Conservation (phyloP, 2,329 filamentous ascomycete genomes). For the Diplodia sapinea region DNA sequence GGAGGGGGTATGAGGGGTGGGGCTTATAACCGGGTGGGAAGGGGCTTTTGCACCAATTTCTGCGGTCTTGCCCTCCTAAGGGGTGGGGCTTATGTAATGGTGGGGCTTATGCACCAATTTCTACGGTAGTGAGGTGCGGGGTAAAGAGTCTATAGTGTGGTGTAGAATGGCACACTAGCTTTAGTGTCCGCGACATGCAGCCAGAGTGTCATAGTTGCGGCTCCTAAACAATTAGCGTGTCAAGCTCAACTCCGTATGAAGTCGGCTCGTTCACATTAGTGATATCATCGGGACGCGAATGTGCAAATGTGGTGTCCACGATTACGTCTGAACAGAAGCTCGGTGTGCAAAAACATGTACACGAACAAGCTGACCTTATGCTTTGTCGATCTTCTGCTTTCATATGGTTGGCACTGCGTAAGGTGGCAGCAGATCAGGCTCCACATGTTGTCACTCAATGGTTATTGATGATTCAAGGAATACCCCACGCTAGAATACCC, state of each 20-base stretch:
- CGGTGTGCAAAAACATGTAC: not conserved
- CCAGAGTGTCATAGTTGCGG: too few relatives aligned
- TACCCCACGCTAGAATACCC: not conserved
- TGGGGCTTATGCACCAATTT: too few relatives aligned
- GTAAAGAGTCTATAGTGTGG: not conserved
- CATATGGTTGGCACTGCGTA: not conserved
- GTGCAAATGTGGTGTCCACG: not conserved
- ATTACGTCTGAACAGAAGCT: not conserved
- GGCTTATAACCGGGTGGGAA: too few relatives aligned
- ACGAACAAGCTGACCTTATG: not conserved
- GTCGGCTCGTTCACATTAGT: not conserved
- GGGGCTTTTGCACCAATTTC: too few relatives aligned
- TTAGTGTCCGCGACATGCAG: slow-evolving; percentile 10
- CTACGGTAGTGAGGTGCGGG: not conserved
- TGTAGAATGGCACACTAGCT: slow-evolving; percentile 1
- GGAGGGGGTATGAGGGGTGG: too few relatives aligned
- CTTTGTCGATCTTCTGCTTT: not conserved
- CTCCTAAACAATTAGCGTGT: not conserved
- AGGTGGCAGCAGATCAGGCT: not conserved
- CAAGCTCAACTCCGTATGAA: not conserved
- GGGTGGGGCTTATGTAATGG: too few relatives aligned
- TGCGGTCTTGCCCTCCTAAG: too few relatives aligned
- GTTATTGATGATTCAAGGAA: not conserved
- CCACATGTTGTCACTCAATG: not conserved
- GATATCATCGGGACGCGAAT: not conserved